A percentile compares a stretch with the other conserved stretches of the same genome.
Evolutionary conservation across 192 early-diverging fungal genomes (phyloP).

Genomic region (Radiomyces spectabilis): DNA sequence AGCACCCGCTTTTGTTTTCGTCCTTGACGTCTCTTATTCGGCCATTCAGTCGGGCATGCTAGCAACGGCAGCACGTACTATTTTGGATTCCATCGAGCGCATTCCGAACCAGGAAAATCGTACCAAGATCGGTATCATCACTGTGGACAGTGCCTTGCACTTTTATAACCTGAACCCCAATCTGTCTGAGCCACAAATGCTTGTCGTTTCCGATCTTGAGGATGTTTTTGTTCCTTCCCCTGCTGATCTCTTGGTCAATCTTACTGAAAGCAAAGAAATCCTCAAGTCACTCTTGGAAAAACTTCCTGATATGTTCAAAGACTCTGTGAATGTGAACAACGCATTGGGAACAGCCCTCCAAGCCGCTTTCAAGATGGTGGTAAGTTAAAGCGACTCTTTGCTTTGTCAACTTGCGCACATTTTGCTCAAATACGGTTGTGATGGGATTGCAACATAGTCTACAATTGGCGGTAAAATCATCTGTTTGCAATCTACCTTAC

Average conservation of each 20-base stretch:
- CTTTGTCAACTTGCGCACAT: neutral
- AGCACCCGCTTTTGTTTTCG: conserved; percentile 73
- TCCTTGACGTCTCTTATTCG: conserved; percentile 72
- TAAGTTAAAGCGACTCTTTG: conserved; percentile 3
- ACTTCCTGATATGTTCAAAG: conserved; percentile 56
- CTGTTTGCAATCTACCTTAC: conserved; percentile 58
- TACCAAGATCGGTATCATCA: conserved; percentile 71
- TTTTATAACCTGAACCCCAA: conserved; percentile 63
- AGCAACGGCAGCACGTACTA: conserved; percentile 44
- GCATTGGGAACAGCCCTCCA: conserved; percentile 64
- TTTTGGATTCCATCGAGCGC: conserved; percentile 54
- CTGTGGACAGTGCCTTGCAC: conserved; percentile 68
- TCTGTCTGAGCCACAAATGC: conserved; percentile 67
- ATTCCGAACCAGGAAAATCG: conserved; percentile 71
- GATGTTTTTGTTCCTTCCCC: conserved; percentile 71
- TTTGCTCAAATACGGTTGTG: neutral
- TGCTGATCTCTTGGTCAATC: conserved; percentile 64
- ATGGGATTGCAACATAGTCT: no score
- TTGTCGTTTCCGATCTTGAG: conserved; percentile 77
- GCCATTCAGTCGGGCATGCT: conserved; percentile 58
- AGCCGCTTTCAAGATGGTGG: conserved; percentile 61
- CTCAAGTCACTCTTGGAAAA: conserved; percentile 57
- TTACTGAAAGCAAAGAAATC: conserved; percentile 54
- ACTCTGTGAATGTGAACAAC: conserved; percentile 47
- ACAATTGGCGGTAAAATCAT: conserved; percentile 76